A percentile compares a stretch with the other conserved stretches of the same genome.
These are phyloP conservation scores for Pneumocystis carinii DNA, from an alignment of 1,139 yeast genomes.

Conservation along the genomic window DNA sequence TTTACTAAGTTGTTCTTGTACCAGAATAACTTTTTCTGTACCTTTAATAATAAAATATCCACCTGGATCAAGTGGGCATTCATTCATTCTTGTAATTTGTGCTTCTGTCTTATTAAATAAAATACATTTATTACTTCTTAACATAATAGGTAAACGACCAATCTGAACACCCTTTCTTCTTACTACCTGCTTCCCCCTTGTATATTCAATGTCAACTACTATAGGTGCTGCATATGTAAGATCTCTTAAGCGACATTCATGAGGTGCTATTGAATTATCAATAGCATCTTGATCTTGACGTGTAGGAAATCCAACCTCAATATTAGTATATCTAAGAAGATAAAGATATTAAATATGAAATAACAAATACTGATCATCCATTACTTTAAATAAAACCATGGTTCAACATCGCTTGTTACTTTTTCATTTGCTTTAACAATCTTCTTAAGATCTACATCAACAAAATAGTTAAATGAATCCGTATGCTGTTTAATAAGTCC, in stretches of 20 bases:
- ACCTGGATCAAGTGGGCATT: slow-evolving; percentile 97
- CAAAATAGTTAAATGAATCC: slow-evolving; percentile 91
- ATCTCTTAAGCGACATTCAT: slow-evolving; percentile 89
- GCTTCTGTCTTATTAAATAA: slow-evolving; percentile 61
- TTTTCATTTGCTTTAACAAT: slow-evolving; percentile 81
- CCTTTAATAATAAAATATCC: slow-evolving; percentile 97
- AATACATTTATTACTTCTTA: slow-evolving; percentile 81
- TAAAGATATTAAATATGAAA: background rate
- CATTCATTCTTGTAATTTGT: slow-evolving; percentile 78
- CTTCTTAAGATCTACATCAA: slow-evolving; percentile 81
- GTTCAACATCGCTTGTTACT: slow-evolving; percentile 88
- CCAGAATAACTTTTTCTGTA: slow-evolving; percentile 90
- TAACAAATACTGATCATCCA: background rate
- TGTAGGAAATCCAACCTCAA: slow-evolving; percentile 51
- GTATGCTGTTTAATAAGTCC: slow-evolving; percentile 94
- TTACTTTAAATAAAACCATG: slow-evolving; percentile 75
- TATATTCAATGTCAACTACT: slow-evolving; percentile 90
- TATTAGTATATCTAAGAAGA: slow-evolving; percentile 48
- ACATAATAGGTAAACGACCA: slow-evolving; percentile 97
- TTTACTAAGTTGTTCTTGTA: slow-evolving; percentile 91
- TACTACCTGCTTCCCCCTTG: slow-evolving; percentile 83
- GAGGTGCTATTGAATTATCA: slow-evolving; percentile 52
- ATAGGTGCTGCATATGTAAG: slow-evolving; percentile 93
- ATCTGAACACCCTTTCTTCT: slow-evolving; percentile 82
- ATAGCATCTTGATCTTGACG: slow-evolving; percentile 40